Evolutionary conservation across 2,329 filamentous ascomycete species (phyloP).

Genomic region (Aureobasidium lini): DNA sequence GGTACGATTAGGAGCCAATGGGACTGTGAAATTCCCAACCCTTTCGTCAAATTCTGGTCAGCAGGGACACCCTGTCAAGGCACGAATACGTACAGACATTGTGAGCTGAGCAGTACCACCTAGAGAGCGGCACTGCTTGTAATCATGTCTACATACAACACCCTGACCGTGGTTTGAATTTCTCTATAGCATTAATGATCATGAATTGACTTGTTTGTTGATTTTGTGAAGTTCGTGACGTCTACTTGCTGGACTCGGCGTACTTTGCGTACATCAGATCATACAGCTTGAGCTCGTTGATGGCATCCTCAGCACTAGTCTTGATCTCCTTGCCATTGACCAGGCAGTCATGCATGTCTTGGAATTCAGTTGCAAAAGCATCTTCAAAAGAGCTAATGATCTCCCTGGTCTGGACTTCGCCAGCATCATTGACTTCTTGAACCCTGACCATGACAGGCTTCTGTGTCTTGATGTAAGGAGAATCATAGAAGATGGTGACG

Average conservation of each 20-base stretch:
- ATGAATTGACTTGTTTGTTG: neutral
- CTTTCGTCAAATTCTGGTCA: too few relatives aligned
- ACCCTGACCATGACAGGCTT: constrained; percentile 42
- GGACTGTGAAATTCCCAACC: too few relatives aligned
- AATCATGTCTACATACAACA: too few relatives aligned
- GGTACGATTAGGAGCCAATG: too few relatives aligned
- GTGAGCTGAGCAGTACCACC: too few relatives aligned
- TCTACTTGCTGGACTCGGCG: constrained; percentile 3
- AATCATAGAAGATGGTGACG: constrained; percentile 48
- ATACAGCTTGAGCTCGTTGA: constrained; percentile 32
- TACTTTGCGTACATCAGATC: constrained; percentile 25
- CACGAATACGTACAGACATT: too few relatives aligned
- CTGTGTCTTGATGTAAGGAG: constrained; percentile 51
- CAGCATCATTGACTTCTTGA: constrained; percentile 35
- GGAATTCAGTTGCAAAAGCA: constrained; percentile 38
- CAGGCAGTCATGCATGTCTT: constrained; percentile 33
- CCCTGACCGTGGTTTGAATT: too few relatives aligned
- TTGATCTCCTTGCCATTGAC: constrained; percentile 34
- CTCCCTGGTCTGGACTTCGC: constrained; percentile 21
- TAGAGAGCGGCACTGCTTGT: too few relatives aligned
- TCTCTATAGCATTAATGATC: too few relatives aligned
- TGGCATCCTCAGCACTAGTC: constrained; percentile 36
- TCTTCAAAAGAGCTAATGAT: constrained; percentile 43
- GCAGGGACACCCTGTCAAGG: too few relatives aligned
- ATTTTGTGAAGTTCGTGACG: neutral